Evolutionary conservation across 2,329 filamentous ascomycete genomes (phyloP).

Genomic region (Biscogniauxia marginata): DNA sequence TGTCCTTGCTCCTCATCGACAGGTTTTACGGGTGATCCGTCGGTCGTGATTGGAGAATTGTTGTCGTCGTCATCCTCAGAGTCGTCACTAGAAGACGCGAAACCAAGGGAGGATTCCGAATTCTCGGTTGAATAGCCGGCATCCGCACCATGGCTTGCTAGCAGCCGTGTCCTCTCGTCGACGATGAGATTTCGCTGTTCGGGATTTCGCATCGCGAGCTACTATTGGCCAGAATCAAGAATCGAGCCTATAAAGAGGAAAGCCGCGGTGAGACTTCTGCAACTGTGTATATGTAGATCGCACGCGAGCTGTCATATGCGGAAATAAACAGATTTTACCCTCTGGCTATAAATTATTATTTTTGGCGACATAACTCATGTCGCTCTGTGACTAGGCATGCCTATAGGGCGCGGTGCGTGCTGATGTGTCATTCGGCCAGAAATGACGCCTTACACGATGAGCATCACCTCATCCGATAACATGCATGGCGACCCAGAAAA

Average conservation of each 20-base stretch:
- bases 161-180: not conserved
- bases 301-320: too few relatives aligned
- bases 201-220: not conserved
- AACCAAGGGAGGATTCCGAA: not conserved
- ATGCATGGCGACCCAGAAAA: not conserved
- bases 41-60: not conserved
- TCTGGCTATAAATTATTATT: not conserved
- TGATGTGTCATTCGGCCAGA: not conserved
- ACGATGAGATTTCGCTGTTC: not conserved
- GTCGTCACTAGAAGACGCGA: not conserved
- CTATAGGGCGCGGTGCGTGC: too few relatives aligned
- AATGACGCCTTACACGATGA: not conserved
- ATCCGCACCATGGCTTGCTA: not conserved
- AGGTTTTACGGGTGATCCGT: not conserved
- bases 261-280: too few relatives aligned
- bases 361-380: too few relatives aligned
- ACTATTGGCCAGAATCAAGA: not conserved
- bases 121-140: not conserved
- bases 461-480: not conserved
- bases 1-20: constrained; percentile 11
- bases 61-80: not conserved
- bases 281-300: too few relatives aligned
- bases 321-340: not conserved
- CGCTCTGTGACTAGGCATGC: too few relatives aligned
- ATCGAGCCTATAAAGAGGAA: too few relatives aligned